Base-by-base conservation (phyloP, 352 stramenopile species). In the Phytopythium helicoides region DNA sequence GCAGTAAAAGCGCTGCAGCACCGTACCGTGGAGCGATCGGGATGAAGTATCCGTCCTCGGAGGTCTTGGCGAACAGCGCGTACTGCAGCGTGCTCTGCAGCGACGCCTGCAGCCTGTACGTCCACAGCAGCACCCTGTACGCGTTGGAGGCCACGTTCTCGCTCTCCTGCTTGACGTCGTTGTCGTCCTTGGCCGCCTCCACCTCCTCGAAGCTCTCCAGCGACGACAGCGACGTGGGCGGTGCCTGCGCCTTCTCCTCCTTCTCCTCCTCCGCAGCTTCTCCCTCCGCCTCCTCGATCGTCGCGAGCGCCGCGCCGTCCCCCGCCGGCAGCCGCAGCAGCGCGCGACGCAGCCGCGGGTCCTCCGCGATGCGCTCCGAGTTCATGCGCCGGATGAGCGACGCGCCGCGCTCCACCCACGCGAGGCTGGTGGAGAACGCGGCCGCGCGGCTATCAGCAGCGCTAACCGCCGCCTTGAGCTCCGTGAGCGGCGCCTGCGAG, bases 381-480 rank as follows among this genome's bases (percentile, higher is more conserved):
- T 95, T 95, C 78, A 95, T 95, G 66, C 85, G 83, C 21, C 85
- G 81, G 49, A 95, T 85, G 42, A 95, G 71, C 48, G 82, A 76
- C 4, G 85, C 91, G 42, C 85, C 85, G 48, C 85, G 83, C 58
- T 95, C 85, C 28, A 90, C 71, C 83, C 85, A 93, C 47, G 75
- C 71, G 26, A 91, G 54, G 35, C 61, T 76, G 48, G 55, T 36
- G 15, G 73, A 76, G 52, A 88, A 85, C 38, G 37, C 33, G 15
- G 38, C 49, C 48, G 59, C n/a, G n/a, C n/a, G n/a, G n/a, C n/a
- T n/a, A n/a, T n/a, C n/a, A n/a, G n/a, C n/a, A n/a, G n/a, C n/a
- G n/a, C n/a, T n/a, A n/a, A n/a, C 26, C 19, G 31, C 47, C 49
- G 46, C 31, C 26, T 52, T 25, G 5, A 26, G 16, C 25, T 48